Percentiles rank a stretch among this genome's conserved stretches.
Conservation (phyloP, 2,329 filamentous ascomycete genomes). For the Coniochaeta sp. region DNA sequence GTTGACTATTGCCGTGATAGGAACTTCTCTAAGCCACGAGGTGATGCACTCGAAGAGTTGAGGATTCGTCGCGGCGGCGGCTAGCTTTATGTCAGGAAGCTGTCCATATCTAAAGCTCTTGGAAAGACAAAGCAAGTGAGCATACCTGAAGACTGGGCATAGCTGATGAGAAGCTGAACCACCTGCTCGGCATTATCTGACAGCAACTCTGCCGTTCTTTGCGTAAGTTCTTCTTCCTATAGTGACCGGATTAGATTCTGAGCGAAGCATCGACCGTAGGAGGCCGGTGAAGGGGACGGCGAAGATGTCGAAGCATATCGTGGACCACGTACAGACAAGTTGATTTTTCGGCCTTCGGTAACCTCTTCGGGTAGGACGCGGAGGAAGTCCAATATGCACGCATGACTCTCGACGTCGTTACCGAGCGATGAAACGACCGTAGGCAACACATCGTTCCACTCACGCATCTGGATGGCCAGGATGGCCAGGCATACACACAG, state of each 20-base stretch:
- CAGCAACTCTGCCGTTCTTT: slow-evolving; percentile 81
- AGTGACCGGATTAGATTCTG: slow-evolving; percentile 37
- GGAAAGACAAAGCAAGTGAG: slow-evolving; percentile 3
- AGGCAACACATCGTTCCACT: slow-evolving; percentile 87
- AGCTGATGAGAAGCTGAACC: slow-evolving; percentile 78
- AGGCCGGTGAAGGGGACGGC: slow-evolving; percentile 22
- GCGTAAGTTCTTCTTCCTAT: slow-evolving; percentile 90
- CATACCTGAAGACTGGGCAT: slow-evolving; percentile 84
- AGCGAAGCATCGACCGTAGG: slow-evolving; percentile 25
- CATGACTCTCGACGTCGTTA: slow-evolving; percentile 67
- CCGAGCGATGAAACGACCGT: slow-evolving; percentile 74
- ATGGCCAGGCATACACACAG: slow-evolving; percentile 92
- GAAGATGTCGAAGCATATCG: slow-evolving; percentile 35
- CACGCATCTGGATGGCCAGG: slow-evolving; percentile 90
- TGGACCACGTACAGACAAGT: slow-evolving; percentile 89
- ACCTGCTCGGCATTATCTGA: slow-evolving; percentile 87
- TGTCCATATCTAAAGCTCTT: not conserved
- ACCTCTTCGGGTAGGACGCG: slow-evolving; percentile 97
- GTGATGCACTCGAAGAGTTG: slow-evolving; percentile 92
- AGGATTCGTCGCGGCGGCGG: slow-evolving; percentile 73
- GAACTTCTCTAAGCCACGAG: slow-evolving; percentile 92
- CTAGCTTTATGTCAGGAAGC: slow-evolving; percentile 30
- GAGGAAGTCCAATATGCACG: slow-evolving; percentile 90
- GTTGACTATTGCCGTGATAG: slow-evolving; percentile 71
- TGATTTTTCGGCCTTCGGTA: slow-evolving; percentile 98